A percentile compares a stretch with the other conserved stretches of the same genome.
Evolutionary conservation across 2,329 filamentous ascomycete species (phyloP).

Genomic region (Parascedosporium putredinis): DNA sequence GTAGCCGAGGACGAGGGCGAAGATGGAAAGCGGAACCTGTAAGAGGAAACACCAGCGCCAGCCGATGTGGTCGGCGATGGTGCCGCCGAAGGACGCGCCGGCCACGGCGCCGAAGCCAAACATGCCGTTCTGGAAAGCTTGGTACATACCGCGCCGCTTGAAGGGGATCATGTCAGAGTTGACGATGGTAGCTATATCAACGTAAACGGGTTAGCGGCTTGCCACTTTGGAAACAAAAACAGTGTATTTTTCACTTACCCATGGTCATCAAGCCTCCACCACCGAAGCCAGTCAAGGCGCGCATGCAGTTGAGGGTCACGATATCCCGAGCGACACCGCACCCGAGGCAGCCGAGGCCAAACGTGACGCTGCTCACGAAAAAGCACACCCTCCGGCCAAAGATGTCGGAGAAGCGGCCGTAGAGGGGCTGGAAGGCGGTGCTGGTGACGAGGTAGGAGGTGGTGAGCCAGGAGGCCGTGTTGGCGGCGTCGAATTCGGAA

Average conservation of each 20-base stretch:
- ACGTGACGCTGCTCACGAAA: slow-evolving; percentile 52
- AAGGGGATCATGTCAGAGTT: slow-evolving; percentile 57
- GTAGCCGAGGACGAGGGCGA: slow-evolving; percentile 43
- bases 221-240: too few species aligned
- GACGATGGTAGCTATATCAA: slow-evolving; percentile 36
- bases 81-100: slow-evolving; percentile 47
- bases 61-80: slow-evolving; percentile 52
- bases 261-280: slow-evolving; percentile 61
- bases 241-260: slow-evolving; percentile 32
- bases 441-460: slow-evolving; percentile 63
- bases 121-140: slow-evolving; percentile 50
- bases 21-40: slow-evolving; percentile 47
- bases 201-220: neutral
- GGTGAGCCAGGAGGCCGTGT: slow-evolving; percentile 65
- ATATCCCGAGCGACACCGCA: slow-evolving; percentile 52
- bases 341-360: slow-evolving; percentile 52
- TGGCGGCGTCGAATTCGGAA: slow-evolving; percentile 62
- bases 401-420: slow-evolving; percentile 60
- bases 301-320: slow-evolving; percentile 49
- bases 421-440: slow-evolving; percentile 62
- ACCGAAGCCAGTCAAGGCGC: slow-evolving; percentile 58
- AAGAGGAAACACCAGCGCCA: slow-evolving; percentile 60
- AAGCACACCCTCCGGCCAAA: slow-evolving; percentile 54
- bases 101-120: slow-evolving; percentile 50
- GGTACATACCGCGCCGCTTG: slow-evolving; percentile 44